Conservation (phyloP, 441 rosid species). For the Omphalea diandra region DNA sequence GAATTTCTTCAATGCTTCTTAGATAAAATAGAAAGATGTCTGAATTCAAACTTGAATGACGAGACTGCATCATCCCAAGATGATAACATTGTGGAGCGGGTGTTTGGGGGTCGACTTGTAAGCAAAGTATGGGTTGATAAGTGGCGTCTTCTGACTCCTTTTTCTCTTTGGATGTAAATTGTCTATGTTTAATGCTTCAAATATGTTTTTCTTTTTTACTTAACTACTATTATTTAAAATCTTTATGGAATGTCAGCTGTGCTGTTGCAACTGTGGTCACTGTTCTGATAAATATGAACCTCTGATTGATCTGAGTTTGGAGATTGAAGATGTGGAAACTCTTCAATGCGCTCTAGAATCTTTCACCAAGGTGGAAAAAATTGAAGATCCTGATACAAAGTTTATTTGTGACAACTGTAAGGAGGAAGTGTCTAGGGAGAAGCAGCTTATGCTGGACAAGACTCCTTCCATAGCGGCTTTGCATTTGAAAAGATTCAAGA, state of each 20-base stretch:
- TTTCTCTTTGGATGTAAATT: neutral
- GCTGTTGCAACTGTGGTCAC: constrained; percentile 63
- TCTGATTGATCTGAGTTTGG: constrained; percentile 68
- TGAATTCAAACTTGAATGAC: constrained; percentile 30
- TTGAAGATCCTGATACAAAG: constrained; percentile 59
- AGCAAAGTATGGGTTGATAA: constrained; percentile 49
- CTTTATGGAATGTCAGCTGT: constrained; percentile 44
- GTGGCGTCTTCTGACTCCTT: constrained; percentile 1
- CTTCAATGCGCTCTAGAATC: constrained; percentile 61
- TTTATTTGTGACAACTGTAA: constrained; percentile 65
- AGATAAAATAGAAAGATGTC: constrained; percentile 63
- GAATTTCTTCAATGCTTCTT: constrained; percentile 72
- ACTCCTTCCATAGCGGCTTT: constrained; percentile 65
- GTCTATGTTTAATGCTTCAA: neutral
- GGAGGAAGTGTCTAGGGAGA: constrained; percentile 58
- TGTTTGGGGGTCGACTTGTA: constrained; percentile 72
- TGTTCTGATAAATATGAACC: constrained; percentile 59
- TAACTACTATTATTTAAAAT: neutral
- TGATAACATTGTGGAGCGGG: constrained; percentile 45
- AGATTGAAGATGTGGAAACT: constrained; percentile 55
- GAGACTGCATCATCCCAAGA: constrained; percentile 29
- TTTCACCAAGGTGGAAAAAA: constrained; percentile 70
- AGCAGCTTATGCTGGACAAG: constrained; percentile 69
- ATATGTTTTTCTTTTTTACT: neutral
- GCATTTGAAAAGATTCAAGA: constrained; percentile 86